These are phyloP conservation scores for Brassica incana DNA, from an alignment of 345 rosid genomes.

Conservation along the genomic window DNA sequence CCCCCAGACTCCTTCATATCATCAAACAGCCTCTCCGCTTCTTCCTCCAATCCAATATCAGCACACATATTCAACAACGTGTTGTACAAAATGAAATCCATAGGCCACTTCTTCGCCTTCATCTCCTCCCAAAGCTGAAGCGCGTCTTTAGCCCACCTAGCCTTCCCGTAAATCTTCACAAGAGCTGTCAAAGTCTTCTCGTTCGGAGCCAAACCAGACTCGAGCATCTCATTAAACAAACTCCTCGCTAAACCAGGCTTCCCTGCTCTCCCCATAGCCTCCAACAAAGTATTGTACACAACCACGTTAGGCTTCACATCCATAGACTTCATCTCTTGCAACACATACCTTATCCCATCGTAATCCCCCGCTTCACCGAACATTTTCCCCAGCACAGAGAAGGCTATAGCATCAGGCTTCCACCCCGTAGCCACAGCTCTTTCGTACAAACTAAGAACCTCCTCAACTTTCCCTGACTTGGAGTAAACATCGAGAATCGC, in stretches of 20 bases:
- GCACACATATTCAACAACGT: conserved; percentile 93
- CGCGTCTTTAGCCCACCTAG: conserved; percentile 88
- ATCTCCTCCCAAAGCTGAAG: conserved; percentile 77
- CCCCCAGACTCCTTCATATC: conserved; percentile 69
- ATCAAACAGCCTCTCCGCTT: conserved; percentile 72
- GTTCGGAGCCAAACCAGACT: conserved; percentile 66
- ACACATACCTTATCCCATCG: conserved; percentile 90
- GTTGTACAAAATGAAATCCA: conserved; percentile 79
- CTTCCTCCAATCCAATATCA: conserved; percentile 82
- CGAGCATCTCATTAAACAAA: conserved; percentile 76
- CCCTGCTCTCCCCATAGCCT: conserved; percentile 86
- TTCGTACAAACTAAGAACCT: conserved; percentile 84
- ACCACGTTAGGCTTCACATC: conserved; percentile 80
- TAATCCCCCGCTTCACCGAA: conserved; percentile 88
- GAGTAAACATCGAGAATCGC: conserved; percentile 84
- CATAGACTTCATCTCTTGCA: conserved; percentile 76
- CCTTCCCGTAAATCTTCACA: conserved; percentile 84
- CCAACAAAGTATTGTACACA: conserved; percentile 82
- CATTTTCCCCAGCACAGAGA: conserved; percentile 85
- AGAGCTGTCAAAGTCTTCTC: conserved; percentile 82
- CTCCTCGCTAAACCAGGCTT: conserved; percentile 88
- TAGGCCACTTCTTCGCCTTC: conserved; percentile 69
- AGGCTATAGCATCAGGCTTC: conserved; percentile 80
- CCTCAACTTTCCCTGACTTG: conserved; percentile 76
- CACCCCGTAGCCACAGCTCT: conserved; percentile 91